phyloP scores from a whole-genome alignment of 2,329 filamentous ascomycete species.

The Exophiala viscosa region DNA sequence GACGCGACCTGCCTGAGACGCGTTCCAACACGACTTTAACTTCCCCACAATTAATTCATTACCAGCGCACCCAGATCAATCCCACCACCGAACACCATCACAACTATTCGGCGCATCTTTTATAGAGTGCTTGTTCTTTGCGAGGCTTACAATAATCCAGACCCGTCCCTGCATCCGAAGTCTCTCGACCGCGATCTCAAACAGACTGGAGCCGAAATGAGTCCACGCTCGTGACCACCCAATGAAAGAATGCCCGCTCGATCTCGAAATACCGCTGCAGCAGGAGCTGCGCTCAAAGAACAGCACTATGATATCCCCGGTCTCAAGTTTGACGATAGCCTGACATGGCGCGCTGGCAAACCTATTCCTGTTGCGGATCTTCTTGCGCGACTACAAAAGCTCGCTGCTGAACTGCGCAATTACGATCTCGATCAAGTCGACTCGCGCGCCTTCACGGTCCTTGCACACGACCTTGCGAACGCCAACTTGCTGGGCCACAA shows the following conservation, averaged over 20 bases:
- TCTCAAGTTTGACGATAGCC: constrained; percentile 76
- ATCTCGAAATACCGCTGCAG: constrained; percentile 15
- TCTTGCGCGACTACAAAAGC: constrained; percentile 71
- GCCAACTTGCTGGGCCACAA: constrained; percentile 84
- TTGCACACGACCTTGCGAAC: constrained; percentile 79
- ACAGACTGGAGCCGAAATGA: constrained; percentile 2
- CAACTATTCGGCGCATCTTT: too few relatives aligned
- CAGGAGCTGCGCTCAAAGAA: constrained; percentile 16
- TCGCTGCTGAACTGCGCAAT: constrained; percentile 77
- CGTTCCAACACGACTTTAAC: too few relatives aligned
- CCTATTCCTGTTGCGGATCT: constrained; percentile 81
- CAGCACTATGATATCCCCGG: constrained; percentile 25
- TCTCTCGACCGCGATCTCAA: not conserved
- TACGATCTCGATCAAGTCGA: constrained; percentile 85
- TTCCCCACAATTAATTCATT: too few relatives aligned
- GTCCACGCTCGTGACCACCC: constrained; percentile 3
- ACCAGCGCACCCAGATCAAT: too few relatives aligned
- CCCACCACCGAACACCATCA: too few relatives aligned
- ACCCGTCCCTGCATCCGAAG: not conserved
- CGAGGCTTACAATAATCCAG: too few relatives aligned
- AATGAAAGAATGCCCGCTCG: constrained; percentile 24
- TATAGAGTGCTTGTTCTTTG: too few relatives aligned
- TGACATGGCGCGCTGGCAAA: constrained; percentile 89
- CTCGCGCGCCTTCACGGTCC: constrained; percentile 74
- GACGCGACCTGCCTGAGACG: too few relatives aligned